Evolutionary conservation across 1,284 basidiomycete species (phyloP), one percentile per base, ranked within the genome.

Genomic region (Pascua sp.): DNA sequence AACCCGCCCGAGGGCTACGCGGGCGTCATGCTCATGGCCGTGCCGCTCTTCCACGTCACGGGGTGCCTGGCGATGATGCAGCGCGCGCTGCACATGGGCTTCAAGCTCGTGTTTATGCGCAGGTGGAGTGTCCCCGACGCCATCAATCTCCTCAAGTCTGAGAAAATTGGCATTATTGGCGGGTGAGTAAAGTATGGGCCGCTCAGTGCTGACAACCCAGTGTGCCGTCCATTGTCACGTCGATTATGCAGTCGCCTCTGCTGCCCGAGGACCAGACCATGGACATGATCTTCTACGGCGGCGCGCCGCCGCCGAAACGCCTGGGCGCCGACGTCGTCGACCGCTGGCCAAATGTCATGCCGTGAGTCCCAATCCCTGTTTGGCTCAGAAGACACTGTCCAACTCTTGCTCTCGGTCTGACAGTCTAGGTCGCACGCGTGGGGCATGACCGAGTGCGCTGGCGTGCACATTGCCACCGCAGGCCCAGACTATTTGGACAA

Each of bases 371-470:
- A 10, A 12, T 18, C n/a, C 15, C 7, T n/a, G 48, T 9, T 36
- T 17, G 13, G 36, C 39, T 5, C 45, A 53, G 38, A 7, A 47
- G 40, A 17, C 53, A 55, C 38, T 47, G 53, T 0, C 41, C 41
- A n/a, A 42, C 24, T 32, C 24, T 32, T 32, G 24, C 24, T 32
- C 24, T 32, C 24, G 24, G 24, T 32, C 24, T 32, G 24, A 32
- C 41, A 16, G 42, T 18, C 49, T 50, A 18, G 49, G 40, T 11
- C 17, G 41, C 48, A 32, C 7, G 73, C 71, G 1, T 76, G 72
- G 51, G 73, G 73, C 4, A 60, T 76, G 66, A 72, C 72, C 1
- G 73, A 76, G 62, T 72, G 71, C 9, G 71, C 70, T 16, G 72
- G 69, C 0, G 67, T 67, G 50, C 67, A 70, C 36, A 70, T 68